phyloP scores from a whole-genome alignment of 345 rosid species.

The Ceriops tagal region DNA sequence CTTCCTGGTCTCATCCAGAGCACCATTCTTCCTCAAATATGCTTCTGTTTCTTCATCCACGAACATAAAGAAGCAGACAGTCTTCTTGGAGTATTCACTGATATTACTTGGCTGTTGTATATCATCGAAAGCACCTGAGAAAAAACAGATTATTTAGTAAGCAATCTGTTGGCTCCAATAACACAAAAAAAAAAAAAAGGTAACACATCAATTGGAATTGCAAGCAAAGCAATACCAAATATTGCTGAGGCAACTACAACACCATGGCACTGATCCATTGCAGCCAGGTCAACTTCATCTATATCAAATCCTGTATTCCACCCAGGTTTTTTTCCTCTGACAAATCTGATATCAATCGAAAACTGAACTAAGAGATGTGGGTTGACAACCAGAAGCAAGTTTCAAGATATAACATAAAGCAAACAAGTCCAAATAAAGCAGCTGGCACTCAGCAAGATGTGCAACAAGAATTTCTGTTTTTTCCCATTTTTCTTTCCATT shows the following conservation, averaged over 20 bases:
- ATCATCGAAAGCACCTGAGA: conserved; percentile 85
- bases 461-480: neutral
- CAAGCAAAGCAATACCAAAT: conserved; percentile 56
- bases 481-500: conserved; percentile 39
- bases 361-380: conserved; percentile 3
- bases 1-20: conserved; percentile 49
- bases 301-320: conserved; percentile 81
- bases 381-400: conserved; percentile 7
- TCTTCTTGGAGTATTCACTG: conserved; percentile 68
- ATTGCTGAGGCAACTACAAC: conserved; percentile 95
- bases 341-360: conserved; percentile 51
- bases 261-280: conserved; percentile 84
- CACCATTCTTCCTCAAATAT: conserved; percentile 62
- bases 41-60: conserved; percentile 92
- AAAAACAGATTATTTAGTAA: conserved; percentile 18
- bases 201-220: conserved; percentile 10
- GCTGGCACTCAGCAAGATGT: neutral
- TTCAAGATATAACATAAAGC: too few species aligned
- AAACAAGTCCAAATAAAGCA: conserved; percentile 2
- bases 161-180: conserved; percentile 9
- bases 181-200: neutral
- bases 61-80: conserved; percentile 90
- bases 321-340: conserved; percentile 81
- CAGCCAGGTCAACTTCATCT: conserved; percentile 71
- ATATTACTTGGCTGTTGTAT: conserved; percentile 83